These are phyloP conservation scores for Colletotrichum tropicale DNA, from an alignment of 2,329 filamentous ascomycete species.

Conservation along the genomic window DNA sequence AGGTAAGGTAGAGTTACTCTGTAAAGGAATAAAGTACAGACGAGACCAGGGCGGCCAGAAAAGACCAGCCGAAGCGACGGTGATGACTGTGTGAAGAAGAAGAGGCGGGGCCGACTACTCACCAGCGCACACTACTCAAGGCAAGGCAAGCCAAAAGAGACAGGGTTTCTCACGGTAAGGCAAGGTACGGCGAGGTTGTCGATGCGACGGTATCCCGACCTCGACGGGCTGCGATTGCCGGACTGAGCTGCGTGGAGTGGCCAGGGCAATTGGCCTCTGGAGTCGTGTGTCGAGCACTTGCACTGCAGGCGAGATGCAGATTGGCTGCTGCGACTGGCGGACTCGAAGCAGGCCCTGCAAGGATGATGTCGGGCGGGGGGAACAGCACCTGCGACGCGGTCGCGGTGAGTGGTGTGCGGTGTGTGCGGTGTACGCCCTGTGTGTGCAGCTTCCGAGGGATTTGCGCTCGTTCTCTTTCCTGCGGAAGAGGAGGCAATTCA, in stretches of 20 bases:
- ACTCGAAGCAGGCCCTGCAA: background rate
- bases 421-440: background rate
- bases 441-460: background rate
- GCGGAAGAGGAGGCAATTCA: background rate
- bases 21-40: background rate
- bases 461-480: background rate
- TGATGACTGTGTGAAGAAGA: background rate
- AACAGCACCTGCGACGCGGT: slow-evolving; percentile 10
- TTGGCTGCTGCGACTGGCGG: background rate
- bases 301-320: background rate
- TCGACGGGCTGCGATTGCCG: background rate
- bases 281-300: background rate
- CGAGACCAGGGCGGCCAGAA: background rate
- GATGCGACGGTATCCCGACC: slow-evolving; percentile 15
- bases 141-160: background rate
- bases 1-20: background rate
- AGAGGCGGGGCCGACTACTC: background rate
- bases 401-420: background rate
- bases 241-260: background rate
- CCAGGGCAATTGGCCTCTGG: slow-evolving; percentile 9
- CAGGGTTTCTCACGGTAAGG: background rate
- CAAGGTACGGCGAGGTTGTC: background rate
- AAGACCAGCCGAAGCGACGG: background rate
- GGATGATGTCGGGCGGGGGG: slow-evolving; percentile 9
- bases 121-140: background rate